Percentiles rank a stretch among this genome's conserved stretches.
phyloP scores from a whole-genome alignment of 208 protist genomes.

The Naegleria fowleri region DNA sequence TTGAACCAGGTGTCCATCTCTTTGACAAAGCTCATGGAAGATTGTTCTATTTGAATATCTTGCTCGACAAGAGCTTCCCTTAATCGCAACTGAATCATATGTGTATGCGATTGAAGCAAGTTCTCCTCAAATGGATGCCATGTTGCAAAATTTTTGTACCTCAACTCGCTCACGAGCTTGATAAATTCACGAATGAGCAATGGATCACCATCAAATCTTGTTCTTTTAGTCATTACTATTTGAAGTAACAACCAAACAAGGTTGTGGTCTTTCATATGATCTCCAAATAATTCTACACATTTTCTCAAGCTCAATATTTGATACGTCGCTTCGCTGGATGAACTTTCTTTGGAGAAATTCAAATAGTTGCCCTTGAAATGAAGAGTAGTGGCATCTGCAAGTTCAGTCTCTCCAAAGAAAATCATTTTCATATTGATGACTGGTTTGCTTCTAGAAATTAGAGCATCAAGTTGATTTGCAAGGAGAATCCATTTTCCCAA shows the following conservation, averaged over 20 bases:
- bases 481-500: conserved; percentile 21
- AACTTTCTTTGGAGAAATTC: neutral
- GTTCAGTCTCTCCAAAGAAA: neutral
- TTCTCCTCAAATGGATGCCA: neutral
- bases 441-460: neutral
- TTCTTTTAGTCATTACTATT: neutral
- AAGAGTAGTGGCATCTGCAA: neutral
- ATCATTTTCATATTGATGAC: neutral
- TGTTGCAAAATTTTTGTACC: neutral
- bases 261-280: conserved; percentile 21
- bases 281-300: conserved; percentile 12
- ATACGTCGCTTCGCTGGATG: neutral
- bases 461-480: neutral
- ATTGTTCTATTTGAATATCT: neutral
- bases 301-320: neutral
- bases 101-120: neutral
- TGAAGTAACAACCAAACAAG: neutral
- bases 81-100: neutral
- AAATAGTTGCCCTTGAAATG: neutral
- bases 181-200: neutral
- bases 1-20: neutral
- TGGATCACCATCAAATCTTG: neutral
- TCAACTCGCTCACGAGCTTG: neutral
- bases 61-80: no score
- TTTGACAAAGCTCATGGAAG: neutral